phyloP scores from a whole-genome alignment of 805 yeast genomes.

The Candida morakotiae region DNA sequence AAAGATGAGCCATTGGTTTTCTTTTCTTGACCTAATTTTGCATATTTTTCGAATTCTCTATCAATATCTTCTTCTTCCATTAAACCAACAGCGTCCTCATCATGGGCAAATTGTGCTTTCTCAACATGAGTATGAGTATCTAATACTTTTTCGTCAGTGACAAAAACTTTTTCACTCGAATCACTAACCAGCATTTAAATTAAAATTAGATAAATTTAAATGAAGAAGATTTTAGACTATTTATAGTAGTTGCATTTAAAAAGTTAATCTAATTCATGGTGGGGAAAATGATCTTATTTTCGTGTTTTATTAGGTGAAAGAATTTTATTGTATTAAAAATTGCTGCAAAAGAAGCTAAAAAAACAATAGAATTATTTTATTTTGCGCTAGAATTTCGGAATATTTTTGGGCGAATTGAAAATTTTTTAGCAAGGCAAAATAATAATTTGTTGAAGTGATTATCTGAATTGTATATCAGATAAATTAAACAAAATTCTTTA shows the following conservation, averaged over 20 bases:
- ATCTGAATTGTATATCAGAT: no score
- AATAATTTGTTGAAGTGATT: no score
- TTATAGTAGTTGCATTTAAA: no score
- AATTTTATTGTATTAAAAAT: no score
- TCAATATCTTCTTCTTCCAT: conserved; percentile 21
- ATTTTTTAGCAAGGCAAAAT: neutral
- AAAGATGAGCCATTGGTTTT: conserved; percentile 25
- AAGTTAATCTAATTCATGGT: neutral
- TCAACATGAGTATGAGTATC: neutral
- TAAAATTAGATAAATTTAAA: no score
- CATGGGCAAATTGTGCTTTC: conserved; percentile 3
- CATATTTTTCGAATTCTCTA: conserved; percentile 30
- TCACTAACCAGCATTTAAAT: conserved; percentile 3
- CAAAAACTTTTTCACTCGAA: neutral
- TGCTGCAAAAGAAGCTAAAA: conserved; percentile 3
- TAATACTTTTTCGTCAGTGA: neutral
- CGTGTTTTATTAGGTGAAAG: neutral
- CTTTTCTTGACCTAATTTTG: conserved; percentile 24
- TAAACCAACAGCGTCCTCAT: conserved; percentile 14
- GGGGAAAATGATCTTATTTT: neutral
- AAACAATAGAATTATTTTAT: neutral
- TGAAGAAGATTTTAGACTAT: neutral
- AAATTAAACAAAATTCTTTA: no score
- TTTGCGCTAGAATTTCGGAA: neutral
- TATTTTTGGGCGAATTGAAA: neutral